These are phyloP conservation scores for Candida dajiaensis DNA, from an alignment of 805 yeast species.

Conservation along the genomic window DNA sequence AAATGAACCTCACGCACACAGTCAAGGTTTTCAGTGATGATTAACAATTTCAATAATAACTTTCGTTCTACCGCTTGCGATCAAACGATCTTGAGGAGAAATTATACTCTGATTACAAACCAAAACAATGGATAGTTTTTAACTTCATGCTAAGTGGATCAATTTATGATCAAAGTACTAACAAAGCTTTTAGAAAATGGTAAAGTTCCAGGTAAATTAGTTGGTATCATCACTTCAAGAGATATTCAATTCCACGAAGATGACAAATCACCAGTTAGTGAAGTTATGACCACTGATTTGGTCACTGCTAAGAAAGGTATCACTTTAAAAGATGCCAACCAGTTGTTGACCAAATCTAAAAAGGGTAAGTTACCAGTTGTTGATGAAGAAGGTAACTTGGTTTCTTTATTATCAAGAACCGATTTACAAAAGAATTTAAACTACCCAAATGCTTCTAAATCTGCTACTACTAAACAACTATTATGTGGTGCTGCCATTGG, in stretches of 20 bases:
- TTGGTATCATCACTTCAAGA: slow-evolving; percentile 96
- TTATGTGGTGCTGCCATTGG: slow-evolving; percentile 99
- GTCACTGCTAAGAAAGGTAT: slow-evolving; percentile 82
- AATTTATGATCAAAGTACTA: slow-evolving; percentile 8
- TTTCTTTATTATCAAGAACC: slow-evolving; percentile 88
- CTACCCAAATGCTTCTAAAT: slow-evolving; percentile 93
- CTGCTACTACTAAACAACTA: slow-evolving; percentile 87
- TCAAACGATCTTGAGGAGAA: slow-evolving; percentile 96
- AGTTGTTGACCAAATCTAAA: slow-evolving; percentile 83
- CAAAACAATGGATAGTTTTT: background rate
- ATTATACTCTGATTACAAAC: slow-evolving; percentile 33
- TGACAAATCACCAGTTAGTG: slow-evolving; percentile 52
- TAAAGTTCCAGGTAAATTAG: slow-evolving; percentile 76
- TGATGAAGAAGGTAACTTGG: slow-evolving; percentile 67
- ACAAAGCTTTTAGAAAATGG: slow-evolving; percentile 62
- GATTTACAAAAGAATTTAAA: slow-evolving; percentile 94
- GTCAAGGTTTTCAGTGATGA: slow-evolving; percentile 43
- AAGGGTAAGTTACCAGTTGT: slow-evolving; percentile 97
- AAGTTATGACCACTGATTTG: slow-evolving; percentile 86
- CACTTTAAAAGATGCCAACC: slow-evolving; percentile 80
- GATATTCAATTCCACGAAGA: slow-evolving; percentile 93
- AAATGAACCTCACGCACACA: too few relatives aligned
- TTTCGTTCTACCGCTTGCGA: slow-evolving; percentile 99
- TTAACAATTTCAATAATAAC: slow-evolving; percentile 52
- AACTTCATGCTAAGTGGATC: background rate